Base-by-base conservation (phyloP, 2,329 filamentous ascomycete genomes). In the Cytospora schulzeri region DNA sequence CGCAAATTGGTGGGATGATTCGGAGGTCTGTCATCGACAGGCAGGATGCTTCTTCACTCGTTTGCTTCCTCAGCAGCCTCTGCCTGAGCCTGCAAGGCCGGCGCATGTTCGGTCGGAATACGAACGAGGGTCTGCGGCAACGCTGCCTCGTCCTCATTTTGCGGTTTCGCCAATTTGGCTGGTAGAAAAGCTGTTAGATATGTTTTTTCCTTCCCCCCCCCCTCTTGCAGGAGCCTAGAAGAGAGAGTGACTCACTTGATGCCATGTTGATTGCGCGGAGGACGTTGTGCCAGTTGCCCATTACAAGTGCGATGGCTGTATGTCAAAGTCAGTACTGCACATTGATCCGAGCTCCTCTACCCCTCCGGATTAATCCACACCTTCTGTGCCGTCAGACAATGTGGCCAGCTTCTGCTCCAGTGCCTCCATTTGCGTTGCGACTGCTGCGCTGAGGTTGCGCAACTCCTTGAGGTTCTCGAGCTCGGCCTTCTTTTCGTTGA, bases 211-310 rank as follows among this genome's bases (percentile, higher is more conserved):
- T n/a, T n/a, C n/a, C n/a, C n/a, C n/a, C n/a, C n/a, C n/a, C n/a
- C n/a, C n/a, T 63, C 63, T 66, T 55, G 45, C 59, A 60, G n/a
- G 19, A 67, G 9, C 48, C 51, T 51, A 26, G 38, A 24, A 65
- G 45, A 45, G 8, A 15, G 28, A 26, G 7, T 14, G 53, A 79
- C 87, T 73, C 82, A 93, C 91, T 84, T 66, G 90, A 93, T 67
- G 92, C 92, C 90, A 95, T 93, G 73, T 90, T 90, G 72, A 96
- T 93, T 51, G 91, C 91, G 69, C 90, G 84, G 66, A 96, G 82
- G 68, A 96, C 91, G 71, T 92, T 93, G 76, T 93, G 90, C 92
- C 92, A 96, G 75, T 95, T 96, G 60, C 89, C 86, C 74, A 96
- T 81, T 26, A 96, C 91, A n/a, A 89, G 85, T 48, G 92, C 91